Evolutionary conservation across 2,329 filamentous ascomycete species (phyloP), one percentile per base, ranked within the genome.

Genomic region (Camillea tinctor): DNA sequence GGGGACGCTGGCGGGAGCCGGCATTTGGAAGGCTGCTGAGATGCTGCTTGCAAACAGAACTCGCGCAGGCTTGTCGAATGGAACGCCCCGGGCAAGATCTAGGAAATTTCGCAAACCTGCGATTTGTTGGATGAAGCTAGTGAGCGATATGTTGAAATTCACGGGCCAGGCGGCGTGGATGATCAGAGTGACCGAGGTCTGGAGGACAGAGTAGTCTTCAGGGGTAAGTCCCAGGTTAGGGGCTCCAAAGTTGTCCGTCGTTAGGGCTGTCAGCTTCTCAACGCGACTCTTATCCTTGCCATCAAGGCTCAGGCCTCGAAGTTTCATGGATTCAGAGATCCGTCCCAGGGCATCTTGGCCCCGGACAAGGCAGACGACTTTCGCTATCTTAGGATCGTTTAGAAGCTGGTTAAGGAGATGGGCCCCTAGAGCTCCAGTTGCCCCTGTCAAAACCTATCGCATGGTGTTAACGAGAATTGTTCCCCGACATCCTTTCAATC

Each of bases 131-230:
- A 78, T 76, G 65, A 83, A 81, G 60, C 75, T 79, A n/a, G 72
- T 66, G 0, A 80, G 73, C 0, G 75, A 73, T 57, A 82, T 73
- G 63, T 80, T 80, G 74, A 83, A 83, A 66, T 83, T 82, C 11
- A 83, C 81, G 1, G 79, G 75, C 80, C 80, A 82, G 1, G 80
- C 79, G 40, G 74, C 72, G 70, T 83, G 79, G 56, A 82, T 75
- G 54, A 80, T 72, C 21, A 72, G 64, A 0, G 79, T 81, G 7
- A 79, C 66, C 4, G 73, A 61, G 40, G 58, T 51, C 2, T 61
- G 58, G 3, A 79, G 64, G 9, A 65, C 56, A n/a, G 61, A 55
- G 57, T 73, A 74, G 44, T 66, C 65, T 1, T 70, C 64, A 4
- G 59, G 52, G 3, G 66, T 56, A 9, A 82, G 72, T 26, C 79